phyloP scores from a whole-genome alignment of 208 protist genomes.

The Angomonas deanei region DNA sequence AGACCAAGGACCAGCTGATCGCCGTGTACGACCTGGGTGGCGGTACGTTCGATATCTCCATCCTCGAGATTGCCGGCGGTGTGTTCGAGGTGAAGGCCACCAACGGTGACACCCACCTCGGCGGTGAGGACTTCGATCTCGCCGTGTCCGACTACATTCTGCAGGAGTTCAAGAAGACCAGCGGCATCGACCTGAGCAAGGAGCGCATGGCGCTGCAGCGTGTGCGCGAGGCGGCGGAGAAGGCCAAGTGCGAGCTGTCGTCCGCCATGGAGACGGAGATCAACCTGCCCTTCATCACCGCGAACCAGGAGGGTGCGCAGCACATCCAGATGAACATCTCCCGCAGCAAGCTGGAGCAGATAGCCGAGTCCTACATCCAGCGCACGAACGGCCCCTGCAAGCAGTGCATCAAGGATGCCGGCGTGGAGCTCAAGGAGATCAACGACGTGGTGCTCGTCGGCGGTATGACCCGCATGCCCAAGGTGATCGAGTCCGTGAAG shows the following conservation, averaged over 20 bases:
- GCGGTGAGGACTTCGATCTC: conserved; percentile 99
- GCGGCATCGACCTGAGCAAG: conserved; percentile 90
- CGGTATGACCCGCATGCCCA: conserved; percentile 98
- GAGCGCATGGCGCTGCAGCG: conserved; percentile 95
- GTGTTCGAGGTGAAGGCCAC: conserved; percentile 98
- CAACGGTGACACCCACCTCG: conserved; percentile 98
- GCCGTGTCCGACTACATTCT: conserved; percentile 85
- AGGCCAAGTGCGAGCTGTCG: conserved; percentile 97
- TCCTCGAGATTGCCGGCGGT: conserved; percentile 89
- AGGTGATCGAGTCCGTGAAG: conserved; percentile 85
- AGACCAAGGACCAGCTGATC: conserved; percentile 31
- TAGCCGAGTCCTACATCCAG: conserved; percentile 81
- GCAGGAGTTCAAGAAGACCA: conserved; percentile 91
- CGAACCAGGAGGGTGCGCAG: conserved; percentile 80
- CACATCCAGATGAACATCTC: conserved; percentile 84
- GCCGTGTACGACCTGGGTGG: conserved; percentile 79
- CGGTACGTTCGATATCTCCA: conserved; percentile 98
- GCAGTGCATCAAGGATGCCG: conserved; percentile 90
- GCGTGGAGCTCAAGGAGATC: conserved; percentile 84
- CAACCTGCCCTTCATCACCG: conserved; percentile 96
- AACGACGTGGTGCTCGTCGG: conserved; percentile 96
- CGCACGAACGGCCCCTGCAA: conserved; percentile 35
- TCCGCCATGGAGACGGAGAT: conserved; percentile 87
- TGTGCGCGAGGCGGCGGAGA: conserved; percentile 96
- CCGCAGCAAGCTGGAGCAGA: conserved; percentile 89